Evolutionary conservation across 768 basidiomycete genomes (phyloP).

Genomic region (Leucocoprinus sp.): DNA sequence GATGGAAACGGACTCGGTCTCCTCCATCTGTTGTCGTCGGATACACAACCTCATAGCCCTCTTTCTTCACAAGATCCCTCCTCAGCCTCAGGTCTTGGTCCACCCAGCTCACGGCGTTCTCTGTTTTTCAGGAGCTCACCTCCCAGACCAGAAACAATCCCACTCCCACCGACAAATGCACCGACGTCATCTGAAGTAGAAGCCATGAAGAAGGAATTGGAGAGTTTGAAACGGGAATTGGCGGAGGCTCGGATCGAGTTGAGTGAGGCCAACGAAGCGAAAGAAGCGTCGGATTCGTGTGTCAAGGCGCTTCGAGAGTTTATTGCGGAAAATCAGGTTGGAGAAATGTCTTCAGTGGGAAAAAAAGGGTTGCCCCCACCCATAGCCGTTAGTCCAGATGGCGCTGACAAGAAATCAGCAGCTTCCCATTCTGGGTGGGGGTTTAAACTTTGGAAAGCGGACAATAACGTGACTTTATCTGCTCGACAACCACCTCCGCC

Average conservation of each 20-base stretch:
- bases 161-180: conserved; percentile 38
- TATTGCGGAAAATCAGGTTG: conserved; percentile 67
- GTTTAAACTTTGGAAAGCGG: conserved; percentile 56
- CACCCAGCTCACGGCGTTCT: conserved; percentile 29
- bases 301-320: conserved; percentile 77
- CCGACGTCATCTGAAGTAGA: conserved; percentile 48
- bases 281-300: conserved; percentile 82
- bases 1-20: conserved; percentile 29
- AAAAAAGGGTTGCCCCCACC: conserved; percentile 37
- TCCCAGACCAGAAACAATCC: conserved; percentile 27
- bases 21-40: conserved; percentile 16
- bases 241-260: conserved; percentile 23
- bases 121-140: conserved; percentile 43
- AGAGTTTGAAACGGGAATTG: conserved; percentile 52
- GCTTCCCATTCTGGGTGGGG: conserved; percentile 43
- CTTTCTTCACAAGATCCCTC: conserved; percentile 18
- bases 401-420: conserved; percentile 26
- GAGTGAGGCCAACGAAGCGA: conserved; percentile 71
- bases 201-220: conserved; percentile 48
- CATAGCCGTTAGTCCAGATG: conserved; percentile 29
- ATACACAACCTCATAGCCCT: conserved; percentile 26
- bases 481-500: conserved; percentile 16
- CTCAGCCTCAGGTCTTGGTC: conserved; percentile 13
- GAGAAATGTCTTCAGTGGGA: conserved; percentile 24
- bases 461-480: conserved; percentile 18